Base-by-base conservation (phyloP, 805 yeast genomes). In the Wickerhamiella qilinensis region DNA sequence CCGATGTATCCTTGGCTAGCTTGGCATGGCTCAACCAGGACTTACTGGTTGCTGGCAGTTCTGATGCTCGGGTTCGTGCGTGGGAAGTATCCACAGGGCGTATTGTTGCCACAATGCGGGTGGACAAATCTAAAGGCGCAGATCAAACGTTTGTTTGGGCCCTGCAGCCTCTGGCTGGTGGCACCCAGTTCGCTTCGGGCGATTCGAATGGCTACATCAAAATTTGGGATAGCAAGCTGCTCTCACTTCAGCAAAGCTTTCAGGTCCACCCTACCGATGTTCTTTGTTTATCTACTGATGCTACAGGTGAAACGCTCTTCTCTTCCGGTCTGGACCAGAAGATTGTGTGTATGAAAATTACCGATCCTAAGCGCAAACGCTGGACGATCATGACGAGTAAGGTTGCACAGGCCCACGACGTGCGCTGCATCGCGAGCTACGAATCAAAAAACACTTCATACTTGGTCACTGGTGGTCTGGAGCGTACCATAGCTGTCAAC, bases 161-260 rank as follows among this genome's bases (percentile, higher is more conserved):
- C 27, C 75, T 91, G 1, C 49, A 68, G 33, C 75, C 75, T 24
- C 60, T 86, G 42, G 74, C 78, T 4, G 55, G 63, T 31, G 69
- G 70, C 36, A 65, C 72, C 39, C 93, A 84, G 55, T 69, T 91
- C 42, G 93, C 83, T n/a, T 75, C 85, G 43, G 98, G 97, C 39
- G 99, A 91, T 60, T 85, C 96, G 4, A 88, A 96, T 1, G 99
- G 99, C 1, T 68, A 81, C 7, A 72, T 91, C 38, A 88, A 88
- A 58, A 70, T 91, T 46, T 91, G 99, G 99, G 94, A 88, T 51
- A 65, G 78, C 45, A 68, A 71, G 35, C 77, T 73, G 47, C 75
- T 75, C 47, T 76, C 94, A 1, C 62, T 91, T 42, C 64, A 73
- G 37, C 97, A 88, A 57, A 73, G 80, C 19, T 85, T 84, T 57